Conservation (phyloP, 2,329 filamentous ascomycete species). For the Colletotrichum tamarilloi region DNA sequence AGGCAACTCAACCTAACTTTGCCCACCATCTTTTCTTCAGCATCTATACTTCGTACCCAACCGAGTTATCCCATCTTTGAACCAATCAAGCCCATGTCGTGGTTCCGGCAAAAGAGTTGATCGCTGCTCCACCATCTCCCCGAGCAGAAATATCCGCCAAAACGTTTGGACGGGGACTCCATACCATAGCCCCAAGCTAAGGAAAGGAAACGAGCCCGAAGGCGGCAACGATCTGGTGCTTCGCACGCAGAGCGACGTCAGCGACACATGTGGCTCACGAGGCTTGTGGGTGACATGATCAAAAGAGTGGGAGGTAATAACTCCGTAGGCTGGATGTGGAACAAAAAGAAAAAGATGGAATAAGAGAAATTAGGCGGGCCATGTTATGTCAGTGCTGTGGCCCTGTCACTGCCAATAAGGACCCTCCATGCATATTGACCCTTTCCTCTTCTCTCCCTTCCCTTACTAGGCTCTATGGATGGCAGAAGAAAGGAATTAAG, state of each 20-base stretch:
- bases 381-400: not conserved
- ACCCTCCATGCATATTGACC: not conserved
- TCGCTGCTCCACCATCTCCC: slow-evolving; percentile 18
- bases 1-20: not conserved
- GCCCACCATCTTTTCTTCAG: not conserved
- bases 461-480: not conserved
- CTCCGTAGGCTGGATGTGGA: not conserved
- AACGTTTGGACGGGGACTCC: not conserved
- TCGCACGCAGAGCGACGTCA: not conserved
- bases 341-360: not conserved
- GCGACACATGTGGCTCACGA: not conserved
- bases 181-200: slow-evolving; percentile 14
- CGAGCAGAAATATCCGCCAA: slow-evolving; percentile 11
- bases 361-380: not conserved
- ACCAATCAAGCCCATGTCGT: slow-evolving; percentile 7
- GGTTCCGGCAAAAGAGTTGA: slow-evolving; percentile 1
- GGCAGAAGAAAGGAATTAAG: not conserved
- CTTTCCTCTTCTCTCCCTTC: not conserved
- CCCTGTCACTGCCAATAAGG: slow-evolving; percentile 14
- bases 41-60: not conserved
- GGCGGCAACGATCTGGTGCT: slow-evolving; percentile 12
- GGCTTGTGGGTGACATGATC: not conserved
- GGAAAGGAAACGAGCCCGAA: slow-evolving; percentile 6
- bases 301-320: not conserved
- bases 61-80: not conserved